These are phyloP conservation scores for Citrullus mucosospermus DNA, from an alignment of 306 rosid genomes.

Conservation along the genomic window DNA sequence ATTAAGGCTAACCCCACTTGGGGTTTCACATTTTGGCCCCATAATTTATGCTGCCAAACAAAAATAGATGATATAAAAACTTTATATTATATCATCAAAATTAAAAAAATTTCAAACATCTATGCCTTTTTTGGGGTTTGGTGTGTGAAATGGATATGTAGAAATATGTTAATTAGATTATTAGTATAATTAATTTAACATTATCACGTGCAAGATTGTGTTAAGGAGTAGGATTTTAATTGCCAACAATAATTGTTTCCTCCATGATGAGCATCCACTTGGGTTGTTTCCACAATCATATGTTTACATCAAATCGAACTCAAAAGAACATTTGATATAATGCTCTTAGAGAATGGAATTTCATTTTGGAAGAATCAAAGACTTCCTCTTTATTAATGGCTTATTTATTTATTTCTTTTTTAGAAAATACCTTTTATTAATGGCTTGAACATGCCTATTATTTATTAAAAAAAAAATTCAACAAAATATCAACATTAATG, in stretches of 20 bases:
- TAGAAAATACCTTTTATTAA: background rate
- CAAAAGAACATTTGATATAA: background rate
- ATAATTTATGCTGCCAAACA: conserved; percentile 3
- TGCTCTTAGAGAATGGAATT: background rate
- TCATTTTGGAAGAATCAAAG: background rate
- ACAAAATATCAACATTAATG: background rate
- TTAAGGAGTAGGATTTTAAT: background rate
- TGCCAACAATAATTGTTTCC: conserved; percentile 3
- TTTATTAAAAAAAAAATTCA: background rate
- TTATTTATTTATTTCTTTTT: background rate
- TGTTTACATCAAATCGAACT: background rate
- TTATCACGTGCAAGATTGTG: background rate
- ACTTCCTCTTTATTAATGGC: background rate
- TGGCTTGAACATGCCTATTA: background rate
- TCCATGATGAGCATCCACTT: conserved; percentile 4
- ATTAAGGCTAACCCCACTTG: conserved; percentile 6
- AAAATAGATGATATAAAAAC: background rate
- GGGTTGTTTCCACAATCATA: conserved; percentile 3
- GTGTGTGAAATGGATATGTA: background rate
- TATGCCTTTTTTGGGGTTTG: background rate
- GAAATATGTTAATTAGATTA: background rate
- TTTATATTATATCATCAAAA: background rate
- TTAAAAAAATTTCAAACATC: background rate
- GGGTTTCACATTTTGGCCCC: conserved; percentile 5
- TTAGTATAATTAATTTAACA: background rate